Percentiles rank a stretch among this genome's conserved stretches.
Evolutionary conservation across 257 asterid species (phyloP).

Genomic region (Nicotiana tabacum): DNA sequence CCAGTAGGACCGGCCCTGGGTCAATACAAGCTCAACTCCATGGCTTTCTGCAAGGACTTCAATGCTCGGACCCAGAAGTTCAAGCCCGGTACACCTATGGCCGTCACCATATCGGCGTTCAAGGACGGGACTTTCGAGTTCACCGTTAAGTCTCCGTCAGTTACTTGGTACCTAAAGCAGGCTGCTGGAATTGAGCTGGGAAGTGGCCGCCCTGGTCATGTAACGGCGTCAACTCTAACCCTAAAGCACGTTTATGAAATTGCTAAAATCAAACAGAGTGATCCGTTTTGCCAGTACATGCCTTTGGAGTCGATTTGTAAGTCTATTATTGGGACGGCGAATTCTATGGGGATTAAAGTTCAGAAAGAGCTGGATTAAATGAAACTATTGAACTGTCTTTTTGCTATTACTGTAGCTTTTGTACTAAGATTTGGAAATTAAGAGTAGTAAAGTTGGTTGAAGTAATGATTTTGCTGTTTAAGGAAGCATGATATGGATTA

Average conservation of each 20-base stretch:
- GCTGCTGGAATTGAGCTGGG: slow-evolving; percentile 80
- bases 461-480: background rate
- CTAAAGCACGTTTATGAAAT: slow-evolving; percentile 84
- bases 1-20: slow-evolving; percentile 89
- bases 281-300: slow-evolving; percentile 74
- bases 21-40: slow-evolving; percentile 75
- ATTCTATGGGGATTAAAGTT: slow-evolving; percentile 83
- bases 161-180: slow-evolving; percentile 82
- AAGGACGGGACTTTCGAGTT: slow-evolving; percentile 76
- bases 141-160: slow-evolving; percentile 74
- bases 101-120: slow-evolving; percentile 71
- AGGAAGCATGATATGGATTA: slow-evolving; percentile 1
- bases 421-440: background rate
- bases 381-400: background rate
- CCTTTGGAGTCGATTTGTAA: slow-evolving; percentile 70
- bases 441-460: background rate
- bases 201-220: slow-evolving; percentile 78
- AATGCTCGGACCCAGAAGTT: slow-evolving; percentile 80
- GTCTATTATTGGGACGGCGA: slow-evolving; percentile 75
- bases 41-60: slow-evolving; percentile 94
- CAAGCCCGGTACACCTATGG: slow-evolving; percentile 85
- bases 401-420: background rate
- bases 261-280: slow-evolving; percentile 83
- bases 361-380: slow-evolving; percentile 63
- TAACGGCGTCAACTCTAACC: slow-evolving; percentile 51